A percentile compares a stretch with the other conserved stretches of the same genome.
These are phyloP conservation scores for Wickerhamiella allomyrinae DNA, from an alignment of 805 yeast species.

Conservation along the genomic window DNA sequence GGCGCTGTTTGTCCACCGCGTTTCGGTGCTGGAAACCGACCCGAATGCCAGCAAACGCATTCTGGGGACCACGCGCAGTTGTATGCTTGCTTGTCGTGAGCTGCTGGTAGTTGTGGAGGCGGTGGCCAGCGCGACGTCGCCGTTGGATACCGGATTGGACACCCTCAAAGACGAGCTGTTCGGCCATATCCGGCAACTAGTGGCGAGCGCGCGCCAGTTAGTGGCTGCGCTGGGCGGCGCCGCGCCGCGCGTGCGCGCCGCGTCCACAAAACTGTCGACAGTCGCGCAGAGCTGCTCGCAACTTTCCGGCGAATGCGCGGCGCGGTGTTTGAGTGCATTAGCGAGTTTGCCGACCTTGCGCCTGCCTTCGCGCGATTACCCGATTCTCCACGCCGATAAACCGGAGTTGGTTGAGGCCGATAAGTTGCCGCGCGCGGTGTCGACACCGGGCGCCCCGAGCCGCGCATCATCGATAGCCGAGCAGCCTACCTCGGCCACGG, in stretches of 20 bases:
- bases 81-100: conserved; percentile 29
- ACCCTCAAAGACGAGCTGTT: conserved; percentile 23
- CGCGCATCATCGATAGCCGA: background rate
- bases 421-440: background rate
- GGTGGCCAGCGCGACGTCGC: conserved; percentile 17
- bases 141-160: conserved; percentile 21
- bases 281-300: conserved; percentile 24
- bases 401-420: background rate
- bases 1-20: conserved; percentile 22
- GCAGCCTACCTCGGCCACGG: background rate
- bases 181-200: conserved; percentile 23
- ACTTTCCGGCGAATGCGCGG: conserved; percentile 24
- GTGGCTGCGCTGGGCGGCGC: conserved; percentile 20
- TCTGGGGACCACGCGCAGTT: conserved; percentile 25
- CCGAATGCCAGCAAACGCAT: conserved; percentile 22
- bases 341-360: background rate
- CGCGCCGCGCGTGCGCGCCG: conserved; percentile 10
- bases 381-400: background rate
- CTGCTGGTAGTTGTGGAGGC: conserved; percentile 26
- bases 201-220: conserved; percentile 25
- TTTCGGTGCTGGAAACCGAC: conserved; percentile 18
- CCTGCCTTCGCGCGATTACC: conserved; percentile 2
- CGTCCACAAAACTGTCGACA: conserved; percentile 16
- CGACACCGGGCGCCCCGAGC: background rate
- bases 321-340: background rate